These are phyloP conservation scores for Ascochyta koolunga DNA, from an alignment of 2,329 filamentous ascomycete species.

Conservation along the genomic window DNA sequence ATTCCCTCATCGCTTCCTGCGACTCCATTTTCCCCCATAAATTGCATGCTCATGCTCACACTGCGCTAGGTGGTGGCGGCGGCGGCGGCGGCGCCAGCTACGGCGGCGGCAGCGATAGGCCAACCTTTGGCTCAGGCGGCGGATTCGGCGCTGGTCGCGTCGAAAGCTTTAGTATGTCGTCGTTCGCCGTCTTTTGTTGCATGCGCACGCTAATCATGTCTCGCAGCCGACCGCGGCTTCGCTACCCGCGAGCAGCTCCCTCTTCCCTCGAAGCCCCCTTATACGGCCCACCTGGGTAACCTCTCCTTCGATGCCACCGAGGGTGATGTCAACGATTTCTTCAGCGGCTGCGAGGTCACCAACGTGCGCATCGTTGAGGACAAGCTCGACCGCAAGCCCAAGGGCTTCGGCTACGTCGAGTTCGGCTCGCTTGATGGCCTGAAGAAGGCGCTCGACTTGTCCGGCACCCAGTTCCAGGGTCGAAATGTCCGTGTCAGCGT, in stretches of 20 bases:
- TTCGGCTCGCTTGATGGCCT: slow-evolving; percentile 86
- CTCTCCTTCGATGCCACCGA: slow-evolving; percentile 92
- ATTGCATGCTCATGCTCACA: slow-evolving; percentile 33
- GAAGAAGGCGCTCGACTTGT: slow-evolving; percentile 85
- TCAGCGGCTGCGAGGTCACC: slow-evolving; percentile 81
- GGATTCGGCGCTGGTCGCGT: slow-evolving; percentile 47
- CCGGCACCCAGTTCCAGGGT: slow-evolving; percentile 82
- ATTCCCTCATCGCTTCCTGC: not conserved
- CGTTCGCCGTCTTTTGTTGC: slow-evolving; percentile 2
- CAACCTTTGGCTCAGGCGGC: slow-evolving; percentile 53
- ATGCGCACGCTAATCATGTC: slow-evolving; percentile 18
- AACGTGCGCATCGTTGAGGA: slow-evolving; percentile 97
- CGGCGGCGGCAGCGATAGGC: slow-evolving; percentile 57
- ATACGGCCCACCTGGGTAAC: slow-evolving; percentile 94
- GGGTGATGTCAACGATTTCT: slow-evolving; percentile 84
- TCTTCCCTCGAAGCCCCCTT: slow-evolving; percentile 90
- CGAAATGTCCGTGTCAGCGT: slow-evolving; percentile 92
- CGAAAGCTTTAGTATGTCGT: slow-evolving; percentile 48
- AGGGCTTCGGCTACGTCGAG: slow-evolving; percentile 98
- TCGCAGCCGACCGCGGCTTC: slow-evolving; percentile 39
- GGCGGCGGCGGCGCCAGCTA: slow-evolving; percentile 49
- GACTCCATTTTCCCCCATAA: not conserved
- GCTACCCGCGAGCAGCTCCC: slow-evolving; percentile 74
- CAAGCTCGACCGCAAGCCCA: slow-evolving; percentile 89
- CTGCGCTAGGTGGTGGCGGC: slow-evolving; percentile 41